These are phyloP conservation scores for Aspergillus persii DNA, from an alignment of 2,329 filamentous ascomycete genomes.

Conservation along the genomic window DNA sequence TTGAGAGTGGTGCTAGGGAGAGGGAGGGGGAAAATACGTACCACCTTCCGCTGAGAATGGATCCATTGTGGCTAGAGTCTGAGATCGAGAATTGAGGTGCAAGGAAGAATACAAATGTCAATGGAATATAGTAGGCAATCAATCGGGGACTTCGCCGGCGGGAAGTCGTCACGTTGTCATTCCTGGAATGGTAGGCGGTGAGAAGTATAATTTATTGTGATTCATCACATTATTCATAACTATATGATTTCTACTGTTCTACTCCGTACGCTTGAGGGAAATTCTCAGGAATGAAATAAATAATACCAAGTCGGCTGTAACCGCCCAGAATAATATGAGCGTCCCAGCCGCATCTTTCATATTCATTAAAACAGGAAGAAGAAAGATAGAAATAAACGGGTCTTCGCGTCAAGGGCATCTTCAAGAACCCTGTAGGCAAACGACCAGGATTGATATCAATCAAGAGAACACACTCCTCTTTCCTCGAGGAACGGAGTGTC, in stretches of 20 bases:
- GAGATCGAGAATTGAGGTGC: not conserved
- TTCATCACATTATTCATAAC: not conserved
- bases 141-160: conserved; percentile 1
- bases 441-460: conserved; percentile 4
- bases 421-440: conserved; percentile 8
- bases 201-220: conserved; percentile 11
- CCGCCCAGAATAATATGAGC: conserved; percentile 11
- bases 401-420: conserved; percentile 2
- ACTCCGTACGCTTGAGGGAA: too few relatives aligned
- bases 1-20: not conserved
- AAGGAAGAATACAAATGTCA: not conserved
- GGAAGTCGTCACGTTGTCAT: conserved; percentile 26
- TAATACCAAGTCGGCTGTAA: not conserved
- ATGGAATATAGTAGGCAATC: not conserved
- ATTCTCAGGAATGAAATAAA: too few relatives aligned
- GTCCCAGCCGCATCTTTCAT: conserved; percentile 19
- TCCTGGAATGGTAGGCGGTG: conserved; percentile 13
- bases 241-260: not conserved
- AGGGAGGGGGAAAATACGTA: conserved; percentile 26
- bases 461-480: conserved; percentile 2
- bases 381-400: conserved; percentile 19
- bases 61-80: conserved; percentile 49
- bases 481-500: conserved; percentile 6
- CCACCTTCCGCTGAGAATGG: conserved; percentile 64
- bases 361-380: conserved; percentile 20